Evolutionary conservation across 139 green algal genomes (phyloP), one percentile per base, ranked within the genome.

Genomic region (Spirogloea muscicola): DNA sequence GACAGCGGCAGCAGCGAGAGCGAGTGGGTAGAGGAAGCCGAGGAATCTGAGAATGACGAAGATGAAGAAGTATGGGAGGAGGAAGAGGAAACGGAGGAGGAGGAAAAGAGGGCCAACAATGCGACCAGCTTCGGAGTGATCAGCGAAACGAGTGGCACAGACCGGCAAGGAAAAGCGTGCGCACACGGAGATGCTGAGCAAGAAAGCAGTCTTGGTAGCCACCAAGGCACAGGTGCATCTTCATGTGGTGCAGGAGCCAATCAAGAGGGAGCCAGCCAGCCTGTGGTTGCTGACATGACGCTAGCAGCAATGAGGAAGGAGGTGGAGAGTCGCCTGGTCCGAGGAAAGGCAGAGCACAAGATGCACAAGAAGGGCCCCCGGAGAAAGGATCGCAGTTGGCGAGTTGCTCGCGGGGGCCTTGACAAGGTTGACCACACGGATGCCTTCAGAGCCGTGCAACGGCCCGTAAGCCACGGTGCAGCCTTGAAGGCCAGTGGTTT

Each of bases 301-400:
- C n/a, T n/a, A n/a, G n/a, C n/a, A n/a, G n/a, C n/a, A 51, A n/a
- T n/a, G n/a, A n/a, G n/a, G n/a, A n/a, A n/a, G n/a, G n/a, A n/a
- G n/a, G n/a, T n/a, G n/a, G n/a, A n/a, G n/a, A n/a, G n/a, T n/a
- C n/a, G n/a, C n/a, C n/a, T n/a, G n/a, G n/a, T n/a, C n/a, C n/a
- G n/a, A n/a, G n/a, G n/a, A 63, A 72, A 36, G 18, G 68, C 68
- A 2, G 41, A 41, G 34, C 67, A 81, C 49, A 81, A 81, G 64
- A 59, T 74, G 64, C 67, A 81, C 16, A 81, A 74, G 49, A 81
- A 81, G 40, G 33, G n/a, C 1, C 29, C 65, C 13, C 44, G 73
- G 2, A 81, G 10, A 31, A 79, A 79, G 43, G 70, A 79, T 55
- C 37, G 67, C 3, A 58, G 55, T 3, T 76, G 67, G 67, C 29